Evolutionary conservation across 768 basidiomycete genomes (phyloP).

Genomic region (Pleurotus pulmonarius): DNA sequence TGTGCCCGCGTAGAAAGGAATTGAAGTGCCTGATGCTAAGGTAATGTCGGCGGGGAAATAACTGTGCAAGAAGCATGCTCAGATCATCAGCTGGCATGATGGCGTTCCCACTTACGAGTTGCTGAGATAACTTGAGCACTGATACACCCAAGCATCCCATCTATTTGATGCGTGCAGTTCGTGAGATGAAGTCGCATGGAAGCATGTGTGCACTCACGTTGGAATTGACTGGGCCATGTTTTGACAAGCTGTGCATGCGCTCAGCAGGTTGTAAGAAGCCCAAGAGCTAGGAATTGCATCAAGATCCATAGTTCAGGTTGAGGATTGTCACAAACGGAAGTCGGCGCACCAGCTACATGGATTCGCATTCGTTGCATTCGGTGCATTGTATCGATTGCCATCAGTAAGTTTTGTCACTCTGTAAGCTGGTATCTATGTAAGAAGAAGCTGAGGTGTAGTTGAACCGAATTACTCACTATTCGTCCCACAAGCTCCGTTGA

Average conservation of each 20-base stretch:
- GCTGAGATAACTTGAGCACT: constrained; percentile 4
- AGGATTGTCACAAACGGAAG: background rate
- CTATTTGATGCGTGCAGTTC: background rate
- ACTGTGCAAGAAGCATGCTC: background rate
- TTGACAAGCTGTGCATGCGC: constrained; percentile 10
- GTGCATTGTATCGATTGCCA: constrained; percentile 7
- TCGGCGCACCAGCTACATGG: constrained; percentile 5
- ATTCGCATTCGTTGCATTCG: constrained; percentile 9
- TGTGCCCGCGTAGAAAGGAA: constrained; percentile 8
- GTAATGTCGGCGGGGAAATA: constrained; percentile 9
- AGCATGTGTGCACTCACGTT: background rate
- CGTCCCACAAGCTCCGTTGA: constrained; percentile 8
- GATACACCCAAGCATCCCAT: constrained; percentile 9
- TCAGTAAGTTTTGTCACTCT: constrained; percentile 2
- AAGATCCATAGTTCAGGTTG: background rate
- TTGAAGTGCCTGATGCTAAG: constrained; percentile 2
- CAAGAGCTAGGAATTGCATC: constrained; percentile 1
- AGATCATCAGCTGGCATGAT: background rate
- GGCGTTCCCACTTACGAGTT: background rate
- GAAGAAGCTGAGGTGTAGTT: background rate
- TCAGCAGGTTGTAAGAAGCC: constrained; percentile 11
- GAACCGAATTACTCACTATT: constrained; percentile 5
- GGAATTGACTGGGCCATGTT: background rate
- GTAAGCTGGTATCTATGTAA: background rate
- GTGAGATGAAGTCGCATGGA: background rate